phyloP scores from a whole-genome alignment of 495 filamentous ascomycete genomes.

The Tuber magnatum region DNA sequence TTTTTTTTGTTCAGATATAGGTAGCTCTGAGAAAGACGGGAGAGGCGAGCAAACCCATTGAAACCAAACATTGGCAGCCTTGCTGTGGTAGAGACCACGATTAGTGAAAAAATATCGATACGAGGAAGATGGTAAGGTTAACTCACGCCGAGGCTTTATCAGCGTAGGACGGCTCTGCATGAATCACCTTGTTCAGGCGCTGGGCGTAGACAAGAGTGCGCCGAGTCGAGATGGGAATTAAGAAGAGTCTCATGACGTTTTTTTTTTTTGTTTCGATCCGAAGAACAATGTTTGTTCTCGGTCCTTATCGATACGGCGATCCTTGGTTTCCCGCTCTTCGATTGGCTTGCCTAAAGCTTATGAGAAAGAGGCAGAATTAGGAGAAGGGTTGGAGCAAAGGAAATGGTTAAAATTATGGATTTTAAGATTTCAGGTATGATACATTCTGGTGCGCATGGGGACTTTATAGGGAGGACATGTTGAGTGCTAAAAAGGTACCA shows the following conservation, averaged over 20 bases:
- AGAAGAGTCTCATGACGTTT: slow-evolving; percentile 76
- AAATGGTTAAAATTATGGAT: neutral
- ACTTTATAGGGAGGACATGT: neutral
- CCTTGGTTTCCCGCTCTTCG: neutral
- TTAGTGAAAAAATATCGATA: neutral
- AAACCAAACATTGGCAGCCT: slow-evolving; percentile 32
- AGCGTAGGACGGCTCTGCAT: slow-evolving; percentile 32
- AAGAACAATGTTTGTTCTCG: neutral
- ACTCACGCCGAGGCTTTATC: slow-evolving; percentile 38
- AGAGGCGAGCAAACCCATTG: slow-evolving; percentile 28
- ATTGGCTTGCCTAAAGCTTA: neutral
- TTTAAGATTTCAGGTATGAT: neutral
- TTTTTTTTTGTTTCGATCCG: neutral
- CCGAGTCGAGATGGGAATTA: slow-evolving; percentile 86
- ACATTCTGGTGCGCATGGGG: neutral
- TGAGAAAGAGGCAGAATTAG: neutral
- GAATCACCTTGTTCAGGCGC: slow-evolving; percentile 49
- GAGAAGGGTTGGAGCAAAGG: neutral
- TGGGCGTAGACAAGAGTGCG: slow-evolving; percentile 92
- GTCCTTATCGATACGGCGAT: neutral
- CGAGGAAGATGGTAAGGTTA: neutral
- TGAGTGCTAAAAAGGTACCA: neutral
- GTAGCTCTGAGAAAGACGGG: slow-evolving; percentile 6
- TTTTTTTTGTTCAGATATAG: slow-evolving; percentile 32
- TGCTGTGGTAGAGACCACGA: slow-evolving; percentile 6